Evolutionary conservation across 768 basidiomycete species (phyloP).

Genomic region (Auriscalpium orientale): DNA sequence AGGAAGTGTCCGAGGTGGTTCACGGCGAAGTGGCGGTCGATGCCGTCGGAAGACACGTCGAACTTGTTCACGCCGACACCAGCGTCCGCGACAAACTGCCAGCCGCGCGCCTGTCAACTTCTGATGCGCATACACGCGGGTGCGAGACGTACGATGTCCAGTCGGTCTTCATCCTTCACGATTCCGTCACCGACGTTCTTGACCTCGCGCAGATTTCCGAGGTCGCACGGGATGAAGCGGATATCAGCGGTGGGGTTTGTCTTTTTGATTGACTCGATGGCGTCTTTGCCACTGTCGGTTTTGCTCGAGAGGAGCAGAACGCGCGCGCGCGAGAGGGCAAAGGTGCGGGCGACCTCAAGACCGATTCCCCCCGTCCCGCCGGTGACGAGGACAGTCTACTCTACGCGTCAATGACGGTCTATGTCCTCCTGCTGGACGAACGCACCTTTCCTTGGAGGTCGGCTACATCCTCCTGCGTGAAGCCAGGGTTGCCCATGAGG

Average conservation of each 20-base stretch:
- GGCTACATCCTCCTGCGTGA: not conserved
- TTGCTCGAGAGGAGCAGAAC: conserved; percentile 21
- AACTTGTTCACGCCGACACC: conserved; percentile 23
- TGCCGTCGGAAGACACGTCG: conserved; percentile 16
- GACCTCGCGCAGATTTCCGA: conserved; percentile 20
- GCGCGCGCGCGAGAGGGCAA: conserved; percentile 22
- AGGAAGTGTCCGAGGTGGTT: conserved; percentile 35
- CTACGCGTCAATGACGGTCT: not conserved
- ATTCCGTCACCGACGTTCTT: conserved; percentile 22
- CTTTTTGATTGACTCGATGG: conserved; percentile 9
- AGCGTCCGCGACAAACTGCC: conserved; percentile 22
- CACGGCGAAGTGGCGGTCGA: conserved; percentile 25
- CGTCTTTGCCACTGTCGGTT: conserved; percentile 19
- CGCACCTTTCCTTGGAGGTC: not conserved
- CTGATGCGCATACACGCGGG: not conserved
- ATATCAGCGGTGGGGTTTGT: conserved; percentile 19
- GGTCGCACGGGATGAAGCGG: conserved; percentile 22
- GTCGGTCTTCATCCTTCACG: conserved; percentile 12
- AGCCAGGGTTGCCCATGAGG: not conserved
- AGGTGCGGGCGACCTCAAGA: conserved; percentile 22
- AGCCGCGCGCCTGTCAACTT: not conserved
- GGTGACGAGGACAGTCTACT: conserved; percentile 24
- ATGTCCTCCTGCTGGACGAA: not conserved
- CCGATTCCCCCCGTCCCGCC: conserved; percentile 25
- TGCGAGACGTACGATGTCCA: conserved; percentile 17